phyloP scores from a whole-genome alignment of 2,329 filamentous ascomycete species.

The Colletotrichum viniferum region DNA sequence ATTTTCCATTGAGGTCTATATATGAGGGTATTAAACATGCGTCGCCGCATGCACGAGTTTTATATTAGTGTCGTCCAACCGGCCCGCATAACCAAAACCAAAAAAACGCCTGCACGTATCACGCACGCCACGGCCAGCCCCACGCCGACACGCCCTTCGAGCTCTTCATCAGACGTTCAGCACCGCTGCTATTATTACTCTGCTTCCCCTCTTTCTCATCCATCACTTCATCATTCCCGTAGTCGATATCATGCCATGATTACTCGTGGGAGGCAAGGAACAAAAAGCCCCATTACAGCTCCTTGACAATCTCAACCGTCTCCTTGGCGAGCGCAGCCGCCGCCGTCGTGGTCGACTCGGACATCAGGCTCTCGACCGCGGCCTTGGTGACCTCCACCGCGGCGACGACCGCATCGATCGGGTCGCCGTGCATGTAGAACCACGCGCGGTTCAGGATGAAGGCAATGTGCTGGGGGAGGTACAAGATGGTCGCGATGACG shows the following conservation, averaged over 20 bases:
- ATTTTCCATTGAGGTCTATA: neutral
- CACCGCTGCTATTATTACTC: neutral
- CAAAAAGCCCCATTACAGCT: slow-evolving; percentile 34
- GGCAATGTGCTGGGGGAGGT: slow-evolving; percentile 89
- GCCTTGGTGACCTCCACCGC: slow-evolving; percentile 51
- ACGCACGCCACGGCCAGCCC: neutral
- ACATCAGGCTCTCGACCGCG: slow-evolving; percentile 32
- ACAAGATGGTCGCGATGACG: slow-evolving; percentile 84
- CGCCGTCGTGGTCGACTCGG: slow-evolving; percentile 8
- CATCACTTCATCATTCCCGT: neutral
- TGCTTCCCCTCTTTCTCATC: neutral
- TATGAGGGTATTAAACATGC: slow-evolving; percentile 21
- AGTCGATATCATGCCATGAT: neutral
- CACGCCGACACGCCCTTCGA: slow-evolving; percentile 13
- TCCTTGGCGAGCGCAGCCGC: slow-evolving; percentile 23
- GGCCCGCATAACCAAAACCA: neutral
- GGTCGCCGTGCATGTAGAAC: slow-evolving; percentile 93
- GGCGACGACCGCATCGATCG: slow-evolving; percentile 58
- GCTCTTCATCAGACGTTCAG: slow-evolving; percentile 17
- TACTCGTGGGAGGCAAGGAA: neutral
- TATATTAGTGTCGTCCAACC: slow-evolving; percentile 12
- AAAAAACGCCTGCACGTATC: neutral
- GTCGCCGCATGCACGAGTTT: slow-evolving; percentile 7
- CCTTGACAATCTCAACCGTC: slow-evolving; percentile 34
- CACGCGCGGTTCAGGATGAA: slow-evolving; percentile 84